Evolutionary conservation across 2,329 filamentous ascomycete genomes (phyloP).

Genomic region (Leptographium procerum): DNA sequence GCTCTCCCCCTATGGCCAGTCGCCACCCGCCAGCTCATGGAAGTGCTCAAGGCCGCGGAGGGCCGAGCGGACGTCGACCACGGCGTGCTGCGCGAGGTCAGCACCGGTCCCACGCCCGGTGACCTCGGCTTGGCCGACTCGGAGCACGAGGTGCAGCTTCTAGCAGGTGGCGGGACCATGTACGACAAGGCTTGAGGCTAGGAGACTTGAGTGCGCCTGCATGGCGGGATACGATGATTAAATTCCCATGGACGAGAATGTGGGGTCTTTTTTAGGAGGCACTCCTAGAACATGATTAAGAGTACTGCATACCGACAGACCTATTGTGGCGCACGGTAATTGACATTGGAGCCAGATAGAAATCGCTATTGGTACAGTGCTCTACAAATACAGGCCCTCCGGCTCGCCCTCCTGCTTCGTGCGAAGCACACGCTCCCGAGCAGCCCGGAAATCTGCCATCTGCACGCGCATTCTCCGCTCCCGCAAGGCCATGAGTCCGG

Average conservation of each 20-base stretch:
- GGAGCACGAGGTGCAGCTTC: background rate
- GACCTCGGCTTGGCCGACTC: constrained; percentile 1
- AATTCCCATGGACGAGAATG: too few species aligned
- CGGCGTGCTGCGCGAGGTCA: constrained; percentile 1
- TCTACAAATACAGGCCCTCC: constrained; percentile 93
- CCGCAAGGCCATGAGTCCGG: constrained; percentile 83
- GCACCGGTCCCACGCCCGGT: constrained; percentile 5
- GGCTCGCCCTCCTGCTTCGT: constrained; percentile 98
- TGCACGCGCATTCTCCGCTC: constrained; percentile 97
- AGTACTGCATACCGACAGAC: too few species aligned
- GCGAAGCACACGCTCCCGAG: constrained; percentile 87
- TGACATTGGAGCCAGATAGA: background rate
- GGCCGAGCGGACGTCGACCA: constrained; percentile 9
- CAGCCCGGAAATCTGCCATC: constrained; percentile 94
- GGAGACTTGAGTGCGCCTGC: background rate
- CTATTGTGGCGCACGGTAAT: background rate
- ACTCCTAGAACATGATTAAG: too few species aligned
- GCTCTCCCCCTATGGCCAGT: constrained; percentile 6
- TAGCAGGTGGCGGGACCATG: background rate
- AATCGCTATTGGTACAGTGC: background rate
- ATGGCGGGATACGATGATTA: too few species aligned
- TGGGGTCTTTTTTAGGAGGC: too few species aligned
- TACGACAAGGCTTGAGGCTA: background rate
- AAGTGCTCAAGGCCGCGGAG: constrained; percentile 14
- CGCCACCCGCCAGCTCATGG: constrained; percentile 10